A percentile compares a stretch with the other conserved stretches of the same genome.
These are phyloP conservation scores for Phoma sp. DNA, from an alignment of 2,329 filamentous ascomycete genomes.

Conservation along the genomic window DNA sequence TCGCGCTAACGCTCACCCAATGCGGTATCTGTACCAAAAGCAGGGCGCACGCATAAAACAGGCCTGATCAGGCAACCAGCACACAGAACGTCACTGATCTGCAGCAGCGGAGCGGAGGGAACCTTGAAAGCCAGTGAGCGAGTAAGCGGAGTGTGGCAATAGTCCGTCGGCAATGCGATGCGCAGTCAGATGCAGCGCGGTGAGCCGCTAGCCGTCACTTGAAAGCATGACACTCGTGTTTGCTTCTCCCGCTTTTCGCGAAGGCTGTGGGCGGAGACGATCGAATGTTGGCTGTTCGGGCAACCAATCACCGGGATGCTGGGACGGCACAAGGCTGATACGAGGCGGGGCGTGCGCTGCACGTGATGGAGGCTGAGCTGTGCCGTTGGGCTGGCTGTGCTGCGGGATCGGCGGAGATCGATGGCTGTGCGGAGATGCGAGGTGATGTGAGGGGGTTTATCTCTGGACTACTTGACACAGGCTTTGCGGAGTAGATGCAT, in stretches of 20 bases:
- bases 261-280: conserved; percentile 7
- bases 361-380: conserved; percentile 17
- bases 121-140: no score
- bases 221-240: no score
- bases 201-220: no score
- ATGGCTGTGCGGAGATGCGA: background rate
- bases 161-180: no score
- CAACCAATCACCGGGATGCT: background rate
- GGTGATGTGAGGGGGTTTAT: background rate
- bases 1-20: conserved; percentile 1
- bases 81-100: background rate
- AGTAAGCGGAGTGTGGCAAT: no score
- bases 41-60: background rate
- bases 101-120: background rate
- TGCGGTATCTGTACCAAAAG: background rate
- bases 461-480: background rate
- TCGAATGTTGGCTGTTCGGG: no score
- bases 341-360: background rate
- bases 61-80: background rate
- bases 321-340: background rate
- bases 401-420: background rate
- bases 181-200: no score
- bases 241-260: conserved; percentile 7
- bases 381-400: conserved; percentile 1
- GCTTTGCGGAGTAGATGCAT: background rate